Evolutionary conservation across 495 filamentous ascomycete species (phyloP).

Genomic region (Penicillium pancosmium): DNA sequence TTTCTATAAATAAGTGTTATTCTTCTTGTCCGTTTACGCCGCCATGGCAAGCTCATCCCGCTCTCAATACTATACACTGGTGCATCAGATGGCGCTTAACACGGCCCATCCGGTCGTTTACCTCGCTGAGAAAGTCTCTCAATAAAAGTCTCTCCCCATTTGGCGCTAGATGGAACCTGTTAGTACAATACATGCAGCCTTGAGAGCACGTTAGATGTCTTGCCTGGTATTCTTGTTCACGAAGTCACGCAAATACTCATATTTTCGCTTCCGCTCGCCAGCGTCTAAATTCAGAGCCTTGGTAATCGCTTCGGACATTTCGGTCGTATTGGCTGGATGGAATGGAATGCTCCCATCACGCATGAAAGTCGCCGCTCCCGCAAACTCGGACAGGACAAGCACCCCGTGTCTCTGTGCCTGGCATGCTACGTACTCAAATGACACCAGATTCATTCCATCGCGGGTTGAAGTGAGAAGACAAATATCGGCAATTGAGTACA

Average conservation of each 20-base stretch:
- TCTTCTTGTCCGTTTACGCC: no score
- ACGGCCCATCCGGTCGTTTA: conserved; percentile 7
- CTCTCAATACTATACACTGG: no score
- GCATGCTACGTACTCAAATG: conserved; percentile 93
- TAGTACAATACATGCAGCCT: not conserved
- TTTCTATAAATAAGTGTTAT: no score
- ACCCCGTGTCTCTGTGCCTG: conserved; percentile 82
- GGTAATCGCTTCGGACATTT: conserved; percentile 83
- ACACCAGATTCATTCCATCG: conserved; percentile 98
- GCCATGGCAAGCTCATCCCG: no score
- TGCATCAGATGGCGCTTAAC: conserved; percentile 2
- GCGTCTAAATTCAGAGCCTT: conserved; percentile 82
- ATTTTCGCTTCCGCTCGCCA: conserved; percentile 74
- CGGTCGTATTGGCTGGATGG: conserved; percentile 90
- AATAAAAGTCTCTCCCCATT: conserved; percentile 44
- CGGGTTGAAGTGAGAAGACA: conserved; percentile 88
- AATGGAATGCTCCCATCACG: conserved; percentile 79
- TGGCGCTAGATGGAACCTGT: conserved; percentile 24
- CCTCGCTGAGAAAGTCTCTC: conserved; percentile 29
- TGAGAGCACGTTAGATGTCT: not conserved
- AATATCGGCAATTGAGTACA: conserved; percentile 88
- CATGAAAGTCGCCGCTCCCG: conserved; percentile 84
- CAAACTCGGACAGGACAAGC: conserved; percentile 91
- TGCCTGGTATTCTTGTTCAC: conserved; percentile 86
- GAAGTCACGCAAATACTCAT: conserved; percentile 78